Conservation (phyloP, 345 rosid genomes). For the Trapa incisa region DNA sequence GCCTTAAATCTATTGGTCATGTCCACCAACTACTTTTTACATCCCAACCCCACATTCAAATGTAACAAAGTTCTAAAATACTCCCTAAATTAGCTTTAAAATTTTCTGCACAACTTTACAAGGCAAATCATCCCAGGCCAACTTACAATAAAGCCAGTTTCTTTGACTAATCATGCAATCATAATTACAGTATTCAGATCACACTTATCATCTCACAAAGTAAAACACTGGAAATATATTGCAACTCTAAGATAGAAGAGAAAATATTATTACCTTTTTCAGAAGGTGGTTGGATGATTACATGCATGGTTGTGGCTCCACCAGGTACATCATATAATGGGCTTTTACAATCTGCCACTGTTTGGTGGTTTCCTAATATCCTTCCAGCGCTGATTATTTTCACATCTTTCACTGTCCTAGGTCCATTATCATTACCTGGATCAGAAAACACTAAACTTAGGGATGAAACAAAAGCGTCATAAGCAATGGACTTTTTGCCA, state of each 20-base stretch:
- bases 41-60: not conserved
- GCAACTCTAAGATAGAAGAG: not conserved
- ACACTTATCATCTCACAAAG: not conserved
- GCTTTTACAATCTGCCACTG: slow-evolving; percentile 65
- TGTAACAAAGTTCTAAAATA: too few species aligned
- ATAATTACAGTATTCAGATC: too few species aligned
- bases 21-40: not conserved
- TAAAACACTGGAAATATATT: not conserved
- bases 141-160: not conserved
- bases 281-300: slow-evolving; percentile 65
- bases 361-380: slow-evolving; percentile 74
- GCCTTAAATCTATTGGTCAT: not conserved
- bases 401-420: slow-evolving; percentile 77
- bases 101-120: not conserved
- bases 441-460: not conserved
- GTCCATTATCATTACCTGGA: slow-evolving; percentile 77
- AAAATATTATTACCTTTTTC: slow-evolving; percentile 55
- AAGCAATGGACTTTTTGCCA: not conserved
- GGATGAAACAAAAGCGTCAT: not conserved
- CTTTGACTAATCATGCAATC: not conserved
- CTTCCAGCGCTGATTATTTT: slow-evolving; percentile 90
- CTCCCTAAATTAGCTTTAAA: too few species aligned
- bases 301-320: slow-evolving; percentile 94
- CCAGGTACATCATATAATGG: slow-evolving; percentile 71
- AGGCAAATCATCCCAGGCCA: not conserved